Percentiles rank a stretch among this genome's conserved stretches.
phyloP scores from a whole-genome alignment of 257 asterid species.

The Solanum sparsipilum region DNA sequence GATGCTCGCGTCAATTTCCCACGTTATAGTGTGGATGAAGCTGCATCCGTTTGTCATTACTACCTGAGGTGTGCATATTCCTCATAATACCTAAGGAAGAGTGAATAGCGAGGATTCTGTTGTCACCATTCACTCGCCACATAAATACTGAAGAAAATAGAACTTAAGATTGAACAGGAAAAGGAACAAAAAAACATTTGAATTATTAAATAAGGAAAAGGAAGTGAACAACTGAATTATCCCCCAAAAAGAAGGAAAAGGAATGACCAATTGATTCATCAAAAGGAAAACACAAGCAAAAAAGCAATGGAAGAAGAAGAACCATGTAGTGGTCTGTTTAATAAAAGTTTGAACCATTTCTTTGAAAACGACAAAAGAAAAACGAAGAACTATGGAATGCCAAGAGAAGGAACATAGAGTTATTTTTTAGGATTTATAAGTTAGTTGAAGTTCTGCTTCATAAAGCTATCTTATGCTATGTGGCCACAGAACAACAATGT shows the following conservation, averaged over 20 bases:
- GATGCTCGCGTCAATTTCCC: conserved; percentile 68
- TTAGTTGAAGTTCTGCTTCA: background rate
- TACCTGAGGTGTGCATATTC: conserved; percentile 60
- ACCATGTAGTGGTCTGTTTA: background rate
- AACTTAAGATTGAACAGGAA: background rate
- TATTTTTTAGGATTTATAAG: background rate
- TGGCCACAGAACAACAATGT: background rate
- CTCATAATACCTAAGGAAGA: background rate
- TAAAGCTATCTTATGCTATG: background rate
- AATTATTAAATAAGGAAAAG: background rate
- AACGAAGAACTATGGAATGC: background rate
- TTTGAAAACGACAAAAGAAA: background rate
- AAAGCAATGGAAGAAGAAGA: background rate
- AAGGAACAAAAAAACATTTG: background rate
- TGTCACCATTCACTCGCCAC: background rate
- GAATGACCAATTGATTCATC: background rate
- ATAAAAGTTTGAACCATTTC: background rate
- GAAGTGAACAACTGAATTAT: background rate
- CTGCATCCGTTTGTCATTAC: conserved; percentile 75
- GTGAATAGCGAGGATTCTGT: background rate
- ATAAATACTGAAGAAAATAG: background rate
- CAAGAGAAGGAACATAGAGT: background rate
- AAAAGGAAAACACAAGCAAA: background rate
- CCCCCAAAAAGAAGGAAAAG: background rate
- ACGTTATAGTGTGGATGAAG: conserved; percentile 82